These are phyloP conservation scores for Neurospora tetrasperma DNA, from an alignment of 495 filamentous ascomycete species.

Conservation along the genomic window DNA sequence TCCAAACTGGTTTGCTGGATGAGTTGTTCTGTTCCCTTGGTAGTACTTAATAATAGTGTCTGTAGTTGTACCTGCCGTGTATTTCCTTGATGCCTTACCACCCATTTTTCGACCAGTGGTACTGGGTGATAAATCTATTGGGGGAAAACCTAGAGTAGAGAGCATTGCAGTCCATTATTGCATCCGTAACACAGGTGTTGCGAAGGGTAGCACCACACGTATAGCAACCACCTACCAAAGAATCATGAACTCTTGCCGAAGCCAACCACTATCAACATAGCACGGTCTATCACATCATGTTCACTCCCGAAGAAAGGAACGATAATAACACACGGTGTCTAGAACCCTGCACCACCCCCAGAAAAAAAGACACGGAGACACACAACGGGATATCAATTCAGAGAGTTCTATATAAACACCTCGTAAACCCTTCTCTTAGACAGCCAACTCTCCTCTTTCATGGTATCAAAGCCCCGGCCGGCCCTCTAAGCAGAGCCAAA, in stretches of 20 bases:
- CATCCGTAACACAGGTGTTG: not conserved
- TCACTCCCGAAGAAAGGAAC: not conserved
- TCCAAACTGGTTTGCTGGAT: not conserved
- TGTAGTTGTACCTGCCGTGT: not conserved
- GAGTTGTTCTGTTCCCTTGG: not conserved
- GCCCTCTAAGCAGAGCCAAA: constrained; percentile 7
- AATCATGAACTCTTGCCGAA: not conserved
- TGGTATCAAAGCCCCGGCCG: not conserved
- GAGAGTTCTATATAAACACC: not conserved
- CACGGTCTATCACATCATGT: not conserved
- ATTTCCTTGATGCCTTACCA: not conserved
- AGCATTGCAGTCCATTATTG: not conserved
- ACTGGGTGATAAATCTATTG: not conserved
- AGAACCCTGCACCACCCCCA: not conserved
- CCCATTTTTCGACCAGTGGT: not conserved
- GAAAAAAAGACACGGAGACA: not conserved
- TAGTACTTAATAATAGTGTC: not conserved
- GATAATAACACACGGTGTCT: not conserved
- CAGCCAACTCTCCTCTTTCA: not conserved
- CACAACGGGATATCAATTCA: not conserved
- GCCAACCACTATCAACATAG: not conserved
- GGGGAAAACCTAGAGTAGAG: not conserved
- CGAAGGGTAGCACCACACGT: not conserved
- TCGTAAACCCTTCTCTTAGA: not conserved
- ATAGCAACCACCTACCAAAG: not conserved